Conservation (phyloP, 75 land plant genomes). For the Cryptomeria japonica region DNA sequence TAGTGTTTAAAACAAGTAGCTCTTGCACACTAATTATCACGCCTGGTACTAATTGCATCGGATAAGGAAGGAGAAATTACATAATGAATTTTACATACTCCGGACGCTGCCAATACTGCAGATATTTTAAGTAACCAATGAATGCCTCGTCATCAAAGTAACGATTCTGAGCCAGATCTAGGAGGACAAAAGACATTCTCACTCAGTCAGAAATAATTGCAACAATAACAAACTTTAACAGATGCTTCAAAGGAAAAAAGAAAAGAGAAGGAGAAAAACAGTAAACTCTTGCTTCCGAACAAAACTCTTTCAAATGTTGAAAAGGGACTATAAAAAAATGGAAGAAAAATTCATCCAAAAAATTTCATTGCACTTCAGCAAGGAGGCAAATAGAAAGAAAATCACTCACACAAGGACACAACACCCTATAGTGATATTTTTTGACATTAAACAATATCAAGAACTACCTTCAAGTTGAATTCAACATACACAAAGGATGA, state of each 20-base stretch:
- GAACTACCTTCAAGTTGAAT: not conserved
- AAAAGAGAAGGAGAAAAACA: not conserved
- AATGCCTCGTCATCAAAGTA: conserved; percentile 98
- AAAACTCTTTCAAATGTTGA: not conserved
- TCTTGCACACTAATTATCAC: not conserved
- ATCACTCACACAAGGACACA: not conserved
- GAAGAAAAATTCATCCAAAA: not conserved
- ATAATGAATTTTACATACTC: conserved; percentile 89
- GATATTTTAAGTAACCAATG: conserved; percentile 93
- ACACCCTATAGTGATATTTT: not conserved
- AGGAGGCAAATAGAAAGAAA: not conserved
- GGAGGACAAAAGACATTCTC: not conserved
- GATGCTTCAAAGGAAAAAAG: not conserved
- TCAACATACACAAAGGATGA: not conserved
- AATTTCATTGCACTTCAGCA: not conserved
- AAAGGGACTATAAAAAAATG: not conserved
- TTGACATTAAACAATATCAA: not conserved
- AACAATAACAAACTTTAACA: not conserved
- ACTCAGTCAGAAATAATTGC: not conserved
- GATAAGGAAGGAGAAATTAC: conserved; percentile 40
- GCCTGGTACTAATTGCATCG: not conserved
- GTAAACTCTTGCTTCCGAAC: not conserved
- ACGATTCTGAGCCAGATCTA: conserved; percentile 98
- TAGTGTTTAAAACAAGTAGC: not conserved
- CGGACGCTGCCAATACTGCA: conserved; percentile 90